These are phyloP conservation scores for Zygosaccharomyces bailii DNA, from an alignment of 805 yeast species.

Conservation along the genomic window DNA sequence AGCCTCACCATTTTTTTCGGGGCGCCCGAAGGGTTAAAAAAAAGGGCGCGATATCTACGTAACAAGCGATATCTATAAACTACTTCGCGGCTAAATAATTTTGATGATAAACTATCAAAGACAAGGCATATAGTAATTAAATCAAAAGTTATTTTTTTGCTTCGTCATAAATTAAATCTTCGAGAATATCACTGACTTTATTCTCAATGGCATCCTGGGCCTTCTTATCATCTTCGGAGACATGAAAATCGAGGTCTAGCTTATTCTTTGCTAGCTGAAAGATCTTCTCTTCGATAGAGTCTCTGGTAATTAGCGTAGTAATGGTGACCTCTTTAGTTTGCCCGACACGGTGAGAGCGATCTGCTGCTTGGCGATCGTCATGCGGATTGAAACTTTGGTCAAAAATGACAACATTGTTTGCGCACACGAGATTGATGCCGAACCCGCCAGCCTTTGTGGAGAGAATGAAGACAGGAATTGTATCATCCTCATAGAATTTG, in stretches of 20 bases:
- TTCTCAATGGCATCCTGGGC: constrained; percentile 46
- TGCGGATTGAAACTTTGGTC: constrained; percentile 97
- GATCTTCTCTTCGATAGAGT: constrained; percentile 87
- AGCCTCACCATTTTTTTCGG: background rate
- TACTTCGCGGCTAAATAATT: constrained; percentile 8
- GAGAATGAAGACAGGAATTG: constrained; percentile 79
- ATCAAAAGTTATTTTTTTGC: constrained; percentile 1
- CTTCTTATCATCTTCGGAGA: constrained; percentile 43
- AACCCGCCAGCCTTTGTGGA: constrained; percentile 99
- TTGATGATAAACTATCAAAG: background rate
- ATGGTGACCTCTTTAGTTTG: constrained; percentile 83
- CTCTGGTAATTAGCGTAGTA: constrained; percentile 63
- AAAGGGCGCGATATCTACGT: constrained; percentile 3
- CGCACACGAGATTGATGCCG: constrained; percentile 94
- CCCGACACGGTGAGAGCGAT: constrained; percentile 96
- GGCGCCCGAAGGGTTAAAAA: background rate
- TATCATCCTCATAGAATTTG: constrained; percentile 73
- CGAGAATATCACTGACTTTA: constrained; percentile 49
- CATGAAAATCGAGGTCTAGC: constrained; percentile 66
- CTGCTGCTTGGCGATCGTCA: constrained; percentile 98
- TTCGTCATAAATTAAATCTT: constrained; percentile 33
- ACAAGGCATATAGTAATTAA: background rate
- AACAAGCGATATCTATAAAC: constrained; percentile 1
- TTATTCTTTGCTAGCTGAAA: constrained; percentile 83
- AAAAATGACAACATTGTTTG: constrained; percentile 84